Percentiles rank a stretch among this genome's conserved stretches.
These are phyloP conservation scores for Xylaria sp. DNA, from an alignment of 2,329 filamentous ascomycete species.

Conservation along the genomic window DNA sequence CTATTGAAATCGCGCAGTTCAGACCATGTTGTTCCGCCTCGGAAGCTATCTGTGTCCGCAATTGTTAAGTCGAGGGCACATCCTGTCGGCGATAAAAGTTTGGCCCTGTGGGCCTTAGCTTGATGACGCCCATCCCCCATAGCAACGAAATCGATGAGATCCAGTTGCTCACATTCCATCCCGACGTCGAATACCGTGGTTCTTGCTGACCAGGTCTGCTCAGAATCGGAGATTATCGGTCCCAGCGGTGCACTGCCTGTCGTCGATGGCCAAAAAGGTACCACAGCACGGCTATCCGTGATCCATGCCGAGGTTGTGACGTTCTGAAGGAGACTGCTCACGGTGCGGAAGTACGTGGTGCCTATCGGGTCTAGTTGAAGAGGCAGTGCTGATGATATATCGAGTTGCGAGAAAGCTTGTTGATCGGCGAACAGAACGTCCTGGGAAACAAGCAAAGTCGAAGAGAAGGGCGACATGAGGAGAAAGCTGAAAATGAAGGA, in stretches of 20 bases:
- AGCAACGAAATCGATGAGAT: neutral
- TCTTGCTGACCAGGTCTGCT: conserved; percentile 25
- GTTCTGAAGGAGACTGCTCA: conserved; percentile 29
- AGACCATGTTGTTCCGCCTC: conserved; percentile 9
- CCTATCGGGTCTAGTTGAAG: conserved; percentile 19
- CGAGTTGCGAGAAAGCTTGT: conserved; percentile 17
- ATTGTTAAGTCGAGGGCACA: conserved; percentile 8
- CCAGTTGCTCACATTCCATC: conserved; percentile 18
- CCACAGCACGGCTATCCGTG: conserved; percentile 23
- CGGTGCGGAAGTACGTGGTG: conserved; percentile 28
- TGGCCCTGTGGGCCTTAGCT: neutral
- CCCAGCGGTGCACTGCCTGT: conserved; percentile 11
- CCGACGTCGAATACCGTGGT: conserved; percentile 25
- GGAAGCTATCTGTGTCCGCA: too few relatives aligned
- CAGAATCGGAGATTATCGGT: conserved; percentile 19
- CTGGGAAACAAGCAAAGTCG: conserved; percentile 25
- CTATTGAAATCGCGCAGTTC: neutral
- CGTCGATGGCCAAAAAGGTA: conserved; percentile 25
- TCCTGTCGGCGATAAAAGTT: conserved; percentile 3
- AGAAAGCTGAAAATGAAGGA: conserved; percentile 25
- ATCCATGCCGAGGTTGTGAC: conserved; percentile 29
- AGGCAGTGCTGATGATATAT: conserved; percentile 19
- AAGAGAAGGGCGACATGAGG: conserved; percentile 27
- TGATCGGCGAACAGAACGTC: conserved; percentile 23
- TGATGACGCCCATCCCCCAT: neutral